phyloP scores from a whole-genome alignment of 495 filamentous ascomycete species.

The Xylaria grammica region DNA sequence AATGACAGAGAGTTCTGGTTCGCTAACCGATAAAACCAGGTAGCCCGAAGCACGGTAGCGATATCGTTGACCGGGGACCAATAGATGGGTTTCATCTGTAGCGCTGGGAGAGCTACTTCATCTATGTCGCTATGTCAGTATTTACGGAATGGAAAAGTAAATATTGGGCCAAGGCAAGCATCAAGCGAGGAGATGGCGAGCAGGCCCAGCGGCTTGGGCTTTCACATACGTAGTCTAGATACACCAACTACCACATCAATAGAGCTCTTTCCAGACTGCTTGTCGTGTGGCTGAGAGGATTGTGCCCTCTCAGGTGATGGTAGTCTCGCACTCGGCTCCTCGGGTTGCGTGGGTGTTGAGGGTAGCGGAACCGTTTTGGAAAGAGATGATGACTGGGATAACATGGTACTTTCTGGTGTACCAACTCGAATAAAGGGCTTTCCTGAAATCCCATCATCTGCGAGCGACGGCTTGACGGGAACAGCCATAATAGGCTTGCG shows the following conservation, averaged over 20 bases:
- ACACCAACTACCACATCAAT: conserved; percentile 73
- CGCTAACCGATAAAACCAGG: conserved; percentile 85
- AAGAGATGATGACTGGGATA: conserved; percentile 34
- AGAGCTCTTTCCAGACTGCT: conserved; percentile 30
- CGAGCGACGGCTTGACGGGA: conserved; percentile 35
- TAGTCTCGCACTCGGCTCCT: conserved; percentile 19
- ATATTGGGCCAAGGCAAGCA: background rate
- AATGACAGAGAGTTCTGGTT: background rate
- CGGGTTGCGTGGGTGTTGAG: conserved; percentile 21
- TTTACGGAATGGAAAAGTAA: background rate
- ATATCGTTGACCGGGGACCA: conserved; percentile 97
- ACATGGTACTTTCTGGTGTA: conserved; percentile 27
- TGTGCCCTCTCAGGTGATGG: conserved; percentile 7
- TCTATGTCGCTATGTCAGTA: conserved; percentile 27
- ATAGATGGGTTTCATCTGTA: conserved; percentile 94
- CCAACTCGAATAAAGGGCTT: conserved; percentile 52
- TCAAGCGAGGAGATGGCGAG: background rate
- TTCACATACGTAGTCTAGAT: conserved; percentile 62
- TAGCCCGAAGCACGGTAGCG: conserved; percentile 79
- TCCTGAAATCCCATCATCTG: conserved; percentile 53
- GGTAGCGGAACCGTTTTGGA: conserved; percentile 24
- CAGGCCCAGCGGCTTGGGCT: background rate
- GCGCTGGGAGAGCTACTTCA: conserved; percentile 58
- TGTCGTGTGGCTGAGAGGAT: conserved; percentile 13
- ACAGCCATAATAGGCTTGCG: conserved; percentile 20